phyloP scores from a whole-genome alignment of 2,329 filamentous ascomycete species.

The Neodidymelliopsis sp. region DNA sequence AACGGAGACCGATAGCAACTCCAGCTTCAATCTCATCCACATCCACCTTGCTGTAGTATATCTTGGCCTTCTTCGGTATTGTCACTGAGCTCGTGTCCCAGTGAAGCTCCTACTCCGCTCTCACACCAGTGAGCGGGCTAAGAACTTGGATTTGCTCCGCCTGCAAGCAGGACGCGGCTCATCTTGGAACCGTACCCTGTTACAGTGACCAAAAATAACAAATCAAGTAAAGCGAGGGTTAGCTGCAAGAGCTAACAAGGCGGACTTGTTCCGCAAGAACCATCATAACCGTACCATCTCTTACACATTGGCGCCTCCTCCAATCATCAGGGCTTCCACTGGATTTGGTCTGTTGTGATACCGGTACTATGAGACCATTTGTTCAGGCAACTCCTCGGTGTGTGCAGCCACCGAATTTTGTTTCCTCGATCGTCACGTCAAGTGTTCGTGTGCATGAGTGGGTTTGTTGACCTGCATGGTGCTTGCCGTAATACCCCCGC shows the following conservation, averaged over 20 bases:
- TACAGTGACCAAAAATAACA: constrained; percentile 4
- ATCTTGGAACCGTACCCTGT: neutral
- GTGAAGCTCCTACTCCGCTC: neutral
- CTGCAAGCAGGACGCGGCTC: constrained; percentile 14
- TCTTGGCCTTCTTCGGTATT: neutral
- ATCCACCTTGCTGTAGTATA: neutral
- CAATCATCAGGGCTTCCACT: neutral
- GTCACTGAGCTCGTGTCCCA: neutral
- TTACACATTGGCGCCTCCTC: neutral
- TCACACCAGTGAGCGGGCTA: neutral
- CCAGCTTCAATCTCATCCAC: constrained; percentile 1
- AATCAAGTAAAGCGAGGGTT: constrained; percentile 1
- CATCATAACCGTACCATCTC: neutral
- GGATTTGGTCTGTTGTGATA: neutral
- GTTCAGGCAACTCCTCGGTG: neutral
- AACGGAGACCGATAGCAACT: neutral
- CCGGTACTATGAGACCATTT: neutral
- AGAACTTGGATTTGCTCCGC: neutral
- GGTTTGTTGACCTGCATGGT: constrained; percentile 27
- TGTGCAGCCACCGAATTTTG: constrained; percentile 5
- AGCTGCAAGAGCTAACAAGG: neutral
- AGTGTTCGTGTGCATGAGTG: constrained; percentile 6
- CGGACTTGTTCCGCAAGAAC: neutral
- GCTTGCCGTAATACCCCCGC: constrained; percentile 16
- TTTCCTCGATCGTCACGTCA: constrained; percentile 8